phyloP scores from a whole-genome alignment of 208 protist genomes.

The Strigomonas galati region DNA sequence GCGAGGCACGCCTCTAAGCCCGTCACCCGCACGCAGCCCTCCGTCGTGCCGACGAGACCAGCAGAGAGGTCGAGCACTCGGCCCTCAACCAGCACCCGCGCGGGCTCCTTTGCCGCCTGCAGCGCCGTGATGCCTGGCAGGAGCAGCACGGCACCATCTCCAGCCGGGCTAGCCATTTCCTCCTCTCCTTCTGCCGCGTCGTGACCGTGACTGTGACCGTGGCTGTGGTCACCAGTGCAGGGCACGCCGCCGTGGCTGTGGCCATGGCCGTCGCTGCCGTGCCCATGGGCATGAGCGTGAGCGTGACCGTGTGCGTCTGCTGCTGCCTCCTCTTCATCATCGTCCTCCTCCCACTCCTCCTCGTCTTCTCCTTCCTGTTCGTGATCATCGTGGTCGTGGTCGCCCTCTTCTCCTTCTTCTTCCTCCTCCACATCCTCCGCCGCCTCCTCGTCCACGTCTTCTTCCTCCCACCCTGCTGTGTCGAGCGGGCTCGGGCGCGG shows the following conservation, averaged over 20 bases:
- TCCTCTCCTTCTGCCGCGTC: conserved; percentile 2
- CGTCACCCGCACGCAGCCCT: conserved; percentile 52
- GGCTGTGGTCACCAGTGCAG: neutral
- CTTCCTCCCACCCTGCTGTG: conserved; percentile 49
- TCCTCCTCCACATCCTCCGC: conserved; percentile 16
- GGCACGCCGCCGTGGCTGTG: conserved; percentile 15
- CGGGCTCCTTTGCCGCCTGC: conserved; percentile 35
- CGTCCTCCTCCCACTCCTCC: neutral
- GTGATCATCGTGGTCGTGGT: conserved; percentile 15
- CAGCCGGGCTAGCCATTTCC: conserved; percentile 7
- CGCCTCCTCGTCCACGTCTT: conserved; percentile 11
- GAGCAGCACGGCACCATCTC: conserved; percentile 14
- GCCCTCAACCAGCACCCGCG: conserved; percentile 62
- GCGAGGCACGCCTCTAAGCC: conserved; percentile 34
- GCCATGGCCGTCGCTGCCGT: conserved; percentile 12
- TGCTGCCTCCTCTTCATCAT: neutral
- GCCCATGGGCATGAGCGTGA: conserved; percentile 13
- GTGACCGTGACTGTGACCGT: neutral
- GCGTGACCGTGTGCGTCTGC: neutral
- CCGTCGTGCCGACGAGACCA: conserved; percentile 63
- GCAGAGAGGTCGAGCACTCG: conserved; percentile 40
- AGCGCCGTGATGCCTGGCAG: conserved; percentile 51
- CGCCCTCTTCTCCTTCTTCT: conserved; percentile 7
- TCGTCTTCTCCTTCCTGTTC: conserved; percentile 23
- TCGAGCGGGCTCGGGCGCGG: conserved; percentile 52